Conservation (phyloP, 176 grass and related monocot species). For the Avena eriantha region DNA sequence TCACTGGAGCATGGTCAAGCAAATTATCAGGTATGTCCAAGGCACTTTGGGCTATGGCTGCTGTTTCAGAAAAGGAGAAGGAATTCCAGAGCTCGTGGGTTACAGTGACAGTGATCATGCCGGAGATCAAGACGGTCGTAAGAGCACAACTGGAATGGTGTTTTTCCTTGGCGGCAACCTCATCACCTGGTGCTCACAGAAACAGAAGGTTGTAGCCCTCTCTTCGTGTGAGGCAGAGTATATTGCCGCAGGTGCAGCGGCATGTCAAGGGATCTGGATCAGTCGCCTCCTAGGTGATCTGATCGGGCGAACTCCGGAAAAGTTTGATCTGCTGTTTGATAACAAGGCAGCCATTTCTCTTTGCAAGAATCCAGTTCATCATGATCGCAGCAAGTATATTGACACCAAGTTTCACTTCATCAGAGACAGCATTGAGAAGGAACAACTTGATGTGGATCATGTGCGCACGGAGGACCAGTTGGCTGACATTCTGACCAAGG, state of each 20-base stretch:
- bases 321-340: too few relatives aligned
- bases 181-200: neutral
- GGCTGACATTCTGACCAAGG: neutral
- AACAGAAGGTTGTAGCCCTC: neutral
- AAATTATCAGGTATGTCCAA: too few relatives aligned
- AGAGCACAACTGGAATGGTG: neutral
- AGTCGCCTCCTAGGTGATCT: too few relatives aligned
- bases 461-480: neutral
- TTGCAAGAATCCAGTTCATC: neutral
- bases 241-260: too few relatives aligned
- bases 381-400: neutral
- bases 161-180: neutral
- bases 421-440: neutral
- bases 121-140: neutral
- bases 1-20: too few relatives aligned
- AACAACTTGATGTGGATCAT: neutral
- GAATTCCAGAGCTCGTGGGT: neutral
- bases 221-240: neutral
- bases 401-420: neutral
- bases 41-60: neutral
- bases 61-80: too few relatives aligned
- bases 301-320: too few relatives aligned
- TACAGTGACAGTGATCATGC: neutral
- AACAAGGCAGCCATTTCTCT: neutral
- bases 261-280: too few relatives aligned